Evolutionary conservation across 1,284 basidiomycete species (phyloP).

Genomic region (Leccinum laetum): DNA sequence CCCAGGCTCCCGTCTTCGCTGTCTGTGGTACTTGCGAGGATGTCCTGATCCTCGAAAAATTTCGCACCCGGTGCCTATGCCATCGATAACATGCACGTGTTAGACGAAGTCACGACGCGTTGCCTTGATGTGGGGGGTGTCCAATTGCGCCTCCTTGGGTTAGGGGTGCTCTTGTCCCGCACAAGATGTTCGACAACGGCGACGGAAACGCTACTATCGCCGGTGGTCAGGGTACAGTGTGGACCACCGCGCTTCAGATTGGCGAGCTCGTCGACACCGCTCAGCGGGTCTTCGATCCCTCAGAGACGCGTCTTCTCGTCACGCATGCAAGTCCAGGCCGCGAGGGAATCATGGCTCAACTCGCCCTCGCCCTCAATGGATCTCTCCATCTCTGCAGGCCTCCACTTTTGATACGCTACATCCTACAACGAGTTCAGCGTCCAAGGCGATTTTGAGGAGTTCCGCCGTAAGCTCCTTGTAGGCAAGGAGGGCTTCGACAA

Average conservation of each 20-base stretch:
- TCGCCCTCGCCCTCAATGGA: constrained; percentile 91
- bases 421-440: constrained; percentile 98
- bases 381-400: constrained; percentile 90
- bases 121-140: too few relatives aligned
- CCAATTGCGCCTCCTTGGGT: too few relatives aligned
- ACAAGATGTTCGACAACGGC: constrained; percentile 45
- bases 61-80: too few relatives aligned
- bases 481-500: constrained; percentile 87
- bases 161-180: too few relatives aligned
- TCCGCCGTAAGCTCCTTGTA: constrained; percentile 77
- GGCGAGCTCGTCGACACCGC: constrained; percentile 98
- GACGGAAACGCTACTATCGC: constrained; percentile 96
- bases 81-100: too few relatives aligned
- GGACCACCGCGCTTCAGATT: constrained; percentile 97
- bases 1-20: too few relatives aligned
- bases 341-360: constrained; percentile 91
- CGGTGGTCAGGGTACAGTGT: constrained; percentile 98
- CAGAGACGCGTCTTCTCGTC: constrained; percentile 93
- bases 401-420: constrained; percentile 97
- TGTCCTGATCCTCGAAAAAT: too few relatives aligned
- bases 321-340: constrained; percentile 93
- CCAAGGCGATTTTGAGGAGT: constrained; percentile 87
- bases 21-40: too few relatives aligned
- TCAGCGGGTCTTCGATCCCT: constrained; percentile 89
- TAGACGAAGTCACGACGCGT: too few relatives aligned